These are phyloP conservation scores for Shiraia sp. DNA, from an alignment of 2,329 filamentous ascomycete species.

Conservation along the genomic window DNA sequence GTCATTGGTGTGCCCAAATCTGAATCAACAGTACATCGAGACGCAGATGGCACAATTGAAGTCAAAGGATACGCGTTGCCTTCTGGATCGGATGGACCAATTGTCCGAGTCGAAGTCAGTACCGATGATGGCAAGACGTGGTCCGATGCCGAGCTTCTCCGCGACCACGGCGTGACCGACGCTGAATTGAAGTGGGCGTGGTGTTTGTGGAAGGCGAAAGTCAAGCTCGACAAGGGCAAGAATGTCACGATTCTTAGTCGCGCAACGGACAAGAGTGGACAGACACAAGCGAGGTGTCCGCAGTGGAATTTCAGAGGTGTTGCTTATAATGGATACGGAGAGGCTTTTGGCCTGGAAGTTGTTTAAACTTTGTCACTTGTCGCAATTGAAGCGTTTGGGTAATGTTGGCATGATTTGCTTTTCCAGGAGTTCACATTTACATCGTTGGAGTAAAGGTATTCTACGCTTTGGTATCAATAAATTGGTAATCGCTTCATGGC, in stretches of 20 bases:
- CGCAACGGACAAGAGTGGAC: slow-evolving; percentile 58
- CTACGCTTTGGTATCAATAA: too few relatives aligned
- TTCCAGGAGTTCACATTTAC: too few relatives aligned
- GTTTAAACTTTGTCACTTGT: too few relatives aligned
- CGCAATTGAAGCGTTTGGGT: neutral
- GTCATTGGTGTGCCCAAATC: slow-evolving; percentile 55
- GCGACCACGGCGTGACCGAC: slow-evolving; percentile 17
- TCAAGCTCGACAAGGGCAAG: slow-evolving; percentile 49
- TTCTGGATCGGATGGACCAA: slow-evolving; percentile 56
- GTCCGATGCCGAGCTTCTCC: slow-evolving; percentile 51
- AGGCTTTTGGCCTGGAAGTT: slow-evolving; percentile 55
- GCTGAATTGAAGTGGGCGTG: slow-evolving; percentile 58
- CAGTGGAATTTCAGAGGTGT: slow-evolving; percentile 65
- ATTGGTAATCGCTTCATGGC: too few relatives aligned
- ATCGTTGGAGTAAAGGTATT: too few relatives aligned
- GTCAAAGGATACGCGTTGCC: slow-evolving; percentile 62
- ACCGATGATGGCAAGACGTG: slow-evolving; percentile 55
- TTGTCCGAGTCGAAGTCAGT: slow-evolving; percentile 59
- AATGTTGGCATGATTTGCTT: neutral
- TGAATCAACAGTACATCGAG: slow-evolving; percentile 48
- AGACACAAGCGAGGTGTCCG: slow-evolving; percentile 53
- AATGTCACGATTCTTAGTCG: slow-evolving; percentile 56
- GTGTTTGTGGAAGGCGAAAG: slow-evolving; percentile 57
- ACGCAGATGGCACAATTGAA: slow-evolving; percentile 49
- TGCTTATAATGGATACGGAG: slow-evolving; percentile 64